A percentile compares a stretch with the other conserved stretches of the same genome.
phyloP scores from a whole-genome alignment of 768 basidiomycete species.

The Amanita pseudoporphyria region DNA sequence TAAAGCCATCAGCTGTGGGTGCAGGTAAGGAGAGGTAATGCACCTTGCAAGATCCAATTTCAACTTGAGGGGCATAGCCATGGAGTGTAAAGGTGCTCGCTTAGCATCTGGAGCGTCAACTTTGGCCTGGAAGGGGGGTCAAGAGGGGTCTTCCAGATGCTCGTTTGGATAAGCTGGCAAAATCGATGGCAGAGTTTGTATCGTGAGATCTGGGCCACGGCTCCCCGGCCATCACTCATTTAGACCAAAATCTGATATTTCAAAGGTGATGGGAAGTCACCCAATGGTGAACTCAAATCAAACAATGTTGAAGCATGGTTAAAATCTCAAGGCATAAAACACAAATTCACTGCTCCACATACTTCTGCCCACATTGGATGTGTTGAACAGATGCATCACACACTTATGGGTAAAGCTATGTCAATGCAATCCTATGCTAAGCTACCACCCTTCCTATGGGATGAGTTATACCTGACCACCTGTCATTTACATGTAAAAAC shows the following conservation, averaged over 20 bases:
- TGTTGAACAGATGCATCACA: background rate
- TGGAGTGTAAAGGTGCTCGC: too few species aligned
- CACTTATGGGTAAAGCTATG: background rate
- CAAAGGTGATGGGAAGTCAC: too few species aligned
- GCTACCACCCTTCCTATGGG: background rate
- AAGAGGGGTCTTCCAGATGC: constrained; percentile 1
- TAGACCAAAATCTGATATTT: too few species aligned
- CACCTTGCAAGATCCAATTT: too few species aligned
- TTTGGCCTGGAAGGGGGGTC: constrained; percentile 2
- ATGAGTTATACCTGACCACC: background rate
- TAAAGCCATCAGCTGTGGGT: too few species aligned
- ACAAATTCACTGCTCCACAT: background rate
- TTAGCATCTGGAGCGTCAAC: constrained; percentile 1
- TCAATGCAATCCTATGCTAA: background rate
- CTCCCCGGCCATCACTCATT: too few species aligned
- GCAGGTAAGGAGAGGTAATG: too few species aligned
- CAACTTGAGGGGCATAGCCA: too few species aligned
- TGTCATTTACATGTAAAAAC: background rate
- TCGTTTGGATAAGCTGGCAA: too few species aligned
- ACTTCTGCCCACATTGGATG: background rate
- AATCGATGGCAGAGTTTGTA: too few species aligned
- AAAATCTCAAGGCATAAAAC: background rate
- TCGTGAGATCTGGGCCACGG: too few species aligned
- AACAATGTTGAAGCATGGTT: constrained; percentile 14
- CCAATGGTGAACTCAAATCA: constrained; percentile 15